A percentile compares a stretch with the other conserved stretches of the same genome.
phyloP scores from a whole-genome alignment of 2,329 filamentous ascomycete species.

The Phaeoacremonium minimum region DNA sequence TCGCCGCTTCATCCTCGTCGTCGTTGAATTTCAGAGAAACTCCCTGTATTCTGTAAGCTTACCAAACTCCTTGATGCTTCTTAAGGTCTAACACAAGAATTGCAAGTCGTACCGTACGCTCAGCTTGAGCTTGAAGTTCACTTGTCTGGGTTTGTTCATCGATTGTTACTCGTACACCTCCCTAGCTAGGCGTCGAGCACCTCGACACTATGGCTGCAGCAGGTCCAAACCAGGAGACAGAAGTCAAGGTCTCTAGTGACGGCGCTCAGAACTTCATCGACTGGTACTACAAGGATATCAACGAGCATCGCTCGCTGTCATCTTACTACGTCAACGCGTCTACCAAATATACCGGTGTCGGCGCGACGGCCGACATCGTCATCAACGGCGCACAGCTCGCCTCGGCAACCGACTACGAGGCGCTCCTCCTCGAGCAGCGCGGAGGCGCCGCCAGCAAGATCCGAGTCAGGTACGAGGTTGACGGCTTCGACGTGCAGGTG shows the following conservation, averaged over 20 bases:
- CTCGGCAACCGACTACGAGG: conserved; percentile 61
- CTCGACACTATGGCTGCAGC: too few relatives aligned
- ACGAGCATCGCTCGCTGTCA: conserved; percentile 53
- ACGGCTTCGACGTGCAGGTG: conserved; percentile 73
- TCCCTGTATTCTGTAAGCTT: too few relatives aligned
- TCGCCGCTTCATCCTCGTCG: too few relatives aligned
- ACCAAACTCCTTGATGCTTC: too few relatives aligned
- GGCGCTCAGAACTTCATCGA: conserved; percentile 68
- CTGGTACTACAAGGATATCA: conserved; percentile 71
- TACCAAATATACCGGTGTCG: conserved; percentile 42
- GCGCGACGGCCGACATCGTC: conserved; percentile 61
- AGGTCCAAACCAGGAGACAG: conserved; percentile 35
- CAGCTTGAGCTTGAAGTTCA: too few relatives aligned
- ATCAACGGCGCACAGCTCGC: conserved; percentile 71
- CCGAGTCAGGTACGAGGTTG: conserved; percentile 63
- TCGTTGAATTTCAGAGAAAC: too few relatives aligned
- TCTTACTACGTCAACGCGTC: conserved; percentile 67
- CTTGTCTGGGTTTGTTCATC: too few relatives aligned
- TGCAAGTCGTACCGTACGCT: too few relatives aligned
- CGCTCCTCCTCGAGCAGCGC: conserved; percentile 64
- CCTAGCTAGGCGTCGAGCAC: too few relatives aligned
- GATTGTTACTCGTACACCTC: too few relatives aligned
- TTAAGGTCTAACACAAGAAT: too few relatives aligned
- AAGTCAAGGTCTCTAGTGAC: conserved; percentile 41
- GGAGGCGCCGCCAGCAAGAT: conserved; percentile 14